Base-by-base conservation (phyloP, 768 basidiomycete genomes). In the Panellus pusillus region DNA sequence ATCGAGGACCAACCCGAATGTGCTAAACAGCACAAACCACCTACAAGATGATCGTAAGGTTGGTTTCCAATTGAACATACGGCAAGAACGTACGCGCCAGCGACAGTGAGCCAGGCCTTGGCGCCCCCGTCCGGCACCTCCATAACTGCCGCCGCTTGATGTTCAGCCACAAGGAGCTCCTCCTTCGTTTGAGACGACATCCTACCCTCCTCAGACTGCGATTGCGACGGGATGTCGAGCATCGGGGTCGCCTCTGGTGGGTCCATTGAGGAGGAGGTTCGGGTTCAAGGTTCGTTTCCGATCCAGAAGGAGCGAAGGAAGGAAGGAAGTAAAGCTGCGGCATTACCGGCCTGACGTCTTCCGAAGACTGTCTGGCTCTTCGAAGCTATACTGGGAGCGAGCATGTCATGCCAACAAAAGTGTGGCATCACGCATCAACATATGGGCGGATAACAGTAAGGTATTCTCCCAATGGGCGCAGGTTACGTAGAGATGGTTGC, bases 21-120 rank as follows among this genome's bases (percentile, higher is more conserved):
- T 55, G 17, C 42, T 38, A 29, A 55, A 55, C 24, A 55, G 43
- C 31, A 50, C 48, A 14, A 55, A 47, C 54, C 54, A 55, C 6
- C 54, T 55, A 44, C 6, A n/a, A 40, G 20, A 13, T 6, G 11
- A 11, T 24, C 31, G 29, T 36, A 38, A 41, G 39, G 19, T 18
- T 12, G 44, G 24, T 24, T 24, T 3, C 9, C 11, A 39, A 2
- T 19, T 6, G 17, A 47, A 17, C 44, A 12, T 11, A 5, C 3
- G 18, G 19, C 11, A 27, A 27, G 5, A 32, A 40, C 52, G 7
- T 28, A 47, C 52, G 52, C 52, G 14, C 52, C 52, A n/a, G 19
- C 37, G 5, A 54, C 52, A 6, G 52, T 54, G 38, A 54, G 52
- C 52, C 52, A 54, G 11, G 45, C 52, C 19, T 54, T 54, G 6